phyloP scores from a whole-genome alignment of 2,329 filamentous ascomycete species.

The Trichophyton rubrum region DNA sequence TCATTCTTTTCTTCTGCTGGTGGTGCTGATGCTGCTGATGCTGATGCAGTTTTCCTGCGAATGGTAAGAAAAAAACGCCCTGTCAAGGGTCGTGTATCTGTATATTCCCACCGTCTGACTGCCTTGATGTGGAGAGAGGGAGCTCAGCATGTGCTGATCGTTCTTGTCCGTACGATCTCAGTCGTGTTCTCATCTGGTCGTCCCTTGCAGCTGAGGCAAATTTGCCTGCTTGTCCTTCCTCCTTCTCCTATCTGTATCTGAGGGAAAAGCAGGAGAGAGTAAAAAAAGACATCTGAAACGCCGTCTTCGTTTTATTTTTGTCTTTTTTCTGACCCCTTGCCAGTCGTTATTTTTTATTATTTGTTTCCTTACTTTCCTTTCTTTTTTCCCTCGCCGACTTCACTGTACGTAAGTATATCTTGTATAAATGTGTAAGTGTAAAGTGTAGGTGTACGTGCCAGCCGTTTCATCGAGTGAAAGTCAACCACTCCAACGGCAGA shows the following conservation, averaged over 20 bases:
- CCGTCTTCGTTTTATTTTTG: neutral
- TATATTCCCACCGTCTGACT: neutral
- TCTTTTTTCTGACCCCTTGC: neutral
- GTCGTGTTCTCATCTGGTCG: neutral
- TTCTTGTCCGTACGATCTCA: neutral
- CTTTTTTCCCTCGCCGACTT: neutral
- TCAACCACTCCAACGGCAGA: constrained; percentile 1
- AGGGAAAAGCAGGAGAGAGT: neutral
- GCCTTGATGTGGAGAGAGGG: neutral
- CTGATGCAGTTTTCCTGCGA: too few relatives aligned
- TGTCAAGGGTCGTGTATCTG: neutral
- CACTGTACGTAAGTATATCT: too few relatives aligned
- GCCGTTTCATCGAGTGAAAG: neutral
- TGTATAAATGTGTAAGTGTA: too few relatives aligned
- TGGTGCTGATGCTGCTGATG: too few relatives aligned
- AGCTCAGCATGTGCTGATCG: neutral
- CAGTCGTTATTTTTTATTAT: neutral
- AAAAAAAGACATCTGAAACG: neutral
- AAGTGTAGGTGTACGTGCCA: neutral
- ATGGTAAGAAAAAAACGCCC: neutral
- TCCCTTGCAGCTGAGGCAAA: neutral
- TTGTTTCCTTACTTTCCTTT: neutral
- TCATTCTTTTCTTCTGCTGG: neutral
- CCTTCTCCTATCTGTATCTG: neutral
- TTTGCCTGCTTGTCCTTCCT: neutral